Conservation (phyloP, 1,284 basidiomycete genomes). For the Coniferiporia sulphurascens region DNA sequence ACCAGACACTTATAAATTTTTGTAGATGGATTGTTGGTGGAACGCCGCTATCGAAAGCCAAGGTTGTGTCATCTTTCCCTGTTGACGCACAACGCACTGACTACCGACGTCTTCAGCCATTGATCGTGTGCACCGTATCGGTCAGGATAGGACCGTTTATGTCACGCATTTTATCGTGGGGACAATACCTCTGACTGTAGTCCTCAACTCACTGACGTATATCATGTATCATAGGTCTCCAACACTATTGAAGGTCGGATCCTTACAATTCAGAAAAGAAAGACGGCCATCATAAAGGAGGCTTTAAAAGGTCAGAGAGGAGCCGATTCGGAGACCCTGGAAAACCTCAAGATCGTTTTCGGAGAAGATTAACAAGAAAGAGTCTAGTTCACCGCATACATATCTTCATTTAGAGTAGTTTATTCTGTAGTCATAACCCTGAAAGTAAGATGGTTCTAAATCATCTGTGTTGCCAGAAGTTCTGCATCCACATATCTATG, state of each 20-base stretch:
- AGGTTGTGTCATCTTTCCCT: constrained; percentile 45
- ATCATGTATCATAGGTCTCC: constrained; percentile 49
- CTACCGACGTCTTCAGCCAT: constrained; percentile 44
- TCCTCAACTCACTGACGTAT: not conserved
- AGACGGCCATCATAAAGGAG: constrained; percentile 80
- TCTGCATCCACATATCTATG: no score
- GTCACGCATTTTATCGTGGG: constrained; percentile 89
- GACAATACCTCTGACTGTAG: constrained; percentile 11
- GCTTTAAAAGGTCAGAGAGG: constrained; percentile 57
- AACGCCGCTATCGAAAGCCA: constrained; percentile 88
- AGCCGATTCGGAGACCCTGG: constrained; percentile 62
- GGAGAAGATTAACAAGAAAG: constrained; percentile 29
- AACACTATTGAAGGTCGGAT: constrained; percentile 79
- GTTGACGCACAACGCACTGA: not conserved
- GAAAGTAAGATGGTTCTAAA: no score
- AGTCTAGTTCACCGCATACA: no score
- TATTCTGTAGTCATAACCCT: not conserved
- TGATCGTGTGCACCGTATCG: constrained; percentile 78
- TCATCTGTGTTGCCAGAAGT: no score
- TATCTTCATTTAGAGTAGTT: not conserved
- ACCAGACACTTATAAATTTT: constrained; percentile 13
- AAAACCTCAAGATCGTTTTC: constrained; percentile 77
- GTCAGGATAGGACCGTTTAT: constrained; percentile 81
- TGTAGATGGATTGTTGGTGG: constrained; percentile 95
- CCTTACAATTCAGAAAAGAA: constrained; percentile 84